Conservation (phyloP, 352 stramenopile genomes). For the Phytopythium cucurbitacearum region DNA sequence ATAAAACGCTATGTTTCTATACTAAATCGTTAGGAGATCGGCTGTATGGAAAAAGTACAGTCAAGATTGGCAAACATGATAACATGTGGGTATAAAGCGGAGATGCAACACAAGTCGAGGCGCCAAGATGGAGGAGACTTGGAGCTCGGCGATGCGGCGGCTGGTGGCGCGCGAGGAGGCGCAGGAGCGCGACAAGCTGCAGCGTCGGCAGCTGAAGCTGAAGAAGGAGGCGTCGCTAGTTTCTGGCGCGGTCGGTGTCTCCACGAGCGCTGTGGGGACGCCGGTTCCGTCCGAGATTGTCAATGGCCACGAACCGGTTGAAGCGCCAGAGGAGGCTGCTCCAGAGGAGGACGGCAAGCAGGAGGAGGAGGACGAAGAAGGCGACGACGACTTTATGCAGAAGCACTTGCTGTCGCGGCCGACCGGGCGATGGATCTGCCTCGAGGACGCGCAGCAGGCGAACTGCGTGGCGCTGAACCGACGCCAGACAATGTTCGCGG, state of each 20-base stretch:
- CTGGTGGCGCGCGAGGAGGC: conserved; percentile 31
- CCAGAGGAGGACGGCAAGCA: not conserved
- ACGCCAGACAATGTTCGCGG: conserved; percentile 54
- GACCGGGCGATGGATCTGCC: conserved; percentile 44
- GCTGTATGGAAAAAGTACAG: too few species aligned
- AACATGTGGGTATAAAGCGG: too few species aligned
- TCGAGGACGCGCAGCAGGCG: conserved; percentile 76
- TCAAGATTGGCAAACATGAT: too few species aligned
- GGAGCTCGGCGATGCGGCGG: conserved; percentile 26
- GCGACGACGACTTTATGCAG: conserved; percentile 50
- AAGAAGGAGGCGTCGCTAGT: conserved; percentile 13
- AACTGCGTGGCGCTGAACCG: conserved; percentile 67
- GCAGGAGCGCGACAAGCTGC: conserved; percentile 25
- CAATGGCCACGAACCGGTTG: not conserved
- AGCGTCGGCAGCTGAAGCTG: conserved; percentile 21
- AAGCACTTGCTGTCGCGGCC: conserved; percentile 53
- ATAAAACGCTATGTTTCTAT: too few species aligned
- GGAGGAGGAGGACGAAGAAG: conserved; percentile 22
- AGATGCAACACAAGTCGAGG: not conserved
- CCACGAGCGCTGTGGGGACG: not conserved
- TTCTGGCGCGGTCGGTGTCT: not conserved
- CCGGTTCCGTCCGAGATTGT: not conserved
- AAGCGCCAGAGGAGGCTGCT: too few species aligned
- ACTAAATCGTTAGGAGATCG: too few species aligned
- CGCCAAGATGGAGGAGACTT: not conserved